These are phyloP conservation scores for Boletus sensibilis DNA, from an alignment of 768 basidiomycete genomes.

Conservation along the genomic window DNA sequence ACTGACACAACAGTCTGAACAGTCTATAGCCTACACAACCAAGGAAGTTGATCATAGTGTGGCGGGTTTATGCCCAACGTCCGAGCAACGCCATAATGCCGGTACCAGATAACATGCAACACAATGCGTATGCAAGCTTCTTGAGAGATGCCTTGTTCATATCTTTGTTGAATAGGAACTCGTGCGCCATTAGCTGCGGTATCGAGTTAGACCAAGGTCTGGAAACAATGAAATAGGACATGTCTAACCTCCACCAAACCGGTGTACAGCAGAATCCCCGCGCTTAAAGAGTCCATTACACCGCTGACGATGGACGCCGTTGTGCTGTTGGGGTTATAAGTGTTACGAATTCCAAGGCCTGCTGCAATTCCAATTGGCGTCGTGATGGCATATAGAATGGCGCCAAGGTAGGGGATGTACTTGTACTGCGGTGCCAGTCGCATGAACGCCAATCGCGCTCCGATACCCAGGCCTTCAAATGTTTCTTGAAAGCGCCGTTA, in stretches of 20 bases:
- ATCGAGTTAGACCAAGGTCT: slow-evolving; percentile 1
- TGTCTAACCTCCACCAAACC: slow-evolving; percentile 72
- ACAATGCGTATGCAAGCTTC: slow-evolving; percentile 69
- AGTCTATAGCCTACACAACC: neutral
- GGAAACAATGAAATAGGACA: neutral
- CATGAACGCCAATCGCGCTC: slow-evolving; percentile 83
- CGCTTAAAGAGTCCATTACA: slow-evolving; percentile 77
- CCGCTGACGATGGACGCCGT: slow-evolving; percentile 83
- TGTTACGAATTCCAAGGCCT: slow-evolving; percentile 70
- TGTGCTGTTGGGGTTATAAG: slow-evolving; percentile 79
- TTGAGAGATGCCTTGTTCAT: slow-evolving; percentile 70
- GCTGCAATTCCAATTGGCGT: slow-evolving; percentile 88
- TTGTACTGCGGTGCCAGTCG: slow-evolving; percentile 52
- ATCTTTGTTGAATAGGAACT: slow-evolving; percentile 87
- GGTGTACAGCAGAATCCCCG: slow-evolving; percentile 87
- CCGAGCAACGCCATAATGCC: slow-evolving; percentile 92
- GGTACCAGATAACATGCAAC: slow-evolving; percentile 79
- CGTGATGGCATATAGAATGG: slow-evolving; percentile 66
- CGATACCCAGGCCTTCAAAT: slow-evolving; percentile 93
- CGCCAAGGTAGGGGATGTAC: slow-evolving; percentile 59
- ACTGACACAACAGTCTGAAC: neutral
- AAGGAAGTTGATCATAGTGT: neutral
- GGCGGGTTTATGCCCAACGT: slow-evolving; percentile 66
- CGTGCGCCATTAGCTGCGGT: slow-evolving; percentile 82
- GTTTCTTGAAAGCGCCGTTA: slow-evolving; percentile 53